Conservation (phyloP, 116 monocot species). For the Dioscorea cayenensis region DNA sequence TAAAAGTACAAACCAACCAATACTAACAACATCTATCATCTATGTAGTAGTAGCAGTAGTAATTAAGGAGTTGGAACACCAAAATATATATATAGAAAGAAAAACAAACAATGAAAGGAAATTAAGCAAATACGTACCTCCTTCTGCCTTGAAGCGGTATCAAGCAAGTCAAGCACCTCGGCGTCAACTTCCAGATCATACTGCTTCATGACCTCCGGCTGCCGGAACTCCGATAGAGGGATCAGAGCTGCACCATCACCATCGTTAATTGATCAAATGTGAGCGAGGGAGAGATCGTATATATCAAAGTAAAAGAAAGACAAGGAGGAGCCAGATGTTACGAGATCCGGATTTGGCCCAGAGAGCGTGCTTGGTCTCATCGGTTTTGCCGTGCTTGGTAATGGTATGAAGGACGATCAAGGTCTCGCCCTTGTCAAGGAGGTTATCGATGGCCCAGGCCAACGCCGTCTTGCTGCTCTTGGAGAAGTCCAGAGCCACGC, state of each 20-base stretch:
- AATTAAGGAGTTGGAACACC: no score
- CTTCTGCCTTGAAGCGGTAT: constrained; percentile 62
- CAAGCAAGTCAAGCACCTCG: constrained; percentile 62
- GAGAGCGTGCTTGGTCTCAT: constrained; percentile 39
- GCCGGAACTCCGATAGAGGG: constrained; percentile 64
- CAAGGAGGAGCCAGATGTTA: constrained; percentile 9
- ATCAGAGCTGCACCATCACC: constrained; percentile 40
- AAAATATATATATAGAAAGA: neutral
- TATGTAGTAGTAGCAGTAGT: no score
- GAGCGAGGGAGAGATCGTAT: no score
- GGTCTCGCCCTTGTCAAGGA: constrained; percentile 51
- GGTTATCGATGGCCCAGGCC: constrained; percentile 63
- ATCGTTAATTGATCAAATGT: neutral
- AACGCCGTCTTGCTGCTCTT: constrained; percentile 62
- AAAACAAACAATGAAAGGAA: neutral
- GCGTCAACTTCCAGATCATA: constrained; percentile 48
- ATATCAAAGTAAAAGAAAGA: neutral
- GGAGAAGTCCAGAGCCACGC: constrained; percentile 69
- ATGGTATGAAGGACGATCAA: constrained; percentile 53
- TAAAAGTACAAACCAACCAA: neutral
- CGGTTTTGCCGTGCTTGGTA: constrained; percentile 12
- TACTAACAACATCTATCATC: neutral
- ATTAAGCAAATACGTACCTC: constrained; percentile 35
- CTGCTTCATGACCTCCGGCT: constrained; percentile 38
- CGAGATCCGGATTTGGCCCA: constrained; percentile 54